Evolutionary conservation across 305 asterid genomes (phyloP).

Genomic region (Coffea humblotiana): DNA sequence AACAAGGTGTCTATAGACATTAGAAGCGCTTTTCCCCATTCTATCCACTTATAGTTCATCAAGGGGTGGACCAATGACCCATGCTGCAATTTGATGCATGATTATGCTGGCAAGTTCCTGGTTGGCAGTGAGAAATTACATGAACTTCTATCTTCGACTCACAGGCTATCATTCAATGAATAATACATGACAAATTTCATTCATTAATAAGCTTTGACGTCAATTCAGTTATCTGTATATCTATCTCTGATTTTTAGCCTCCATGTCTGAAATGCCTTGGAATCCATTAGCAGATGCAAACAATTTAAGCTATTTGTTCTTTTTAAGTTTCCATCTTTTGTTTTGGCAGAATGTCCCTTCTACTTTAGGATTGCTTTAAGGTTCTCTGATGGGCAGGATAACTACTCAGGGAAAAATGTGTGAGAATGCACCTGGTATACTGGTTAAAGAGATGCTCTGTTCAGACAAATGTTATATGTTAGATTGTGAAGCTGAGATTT

Average conservation of each 20-base stretch:
- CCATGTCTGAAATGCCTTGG: not conserved
- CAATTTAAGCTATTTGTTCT: conserved; percentile 9
- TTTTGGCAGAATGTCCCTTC: conserved; percentile 14
- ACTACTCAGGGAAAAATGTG: conserved; percentile 34
- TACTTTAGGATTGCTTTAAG: conserved; percentile 29
- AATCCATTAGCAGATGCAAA: not conserved
- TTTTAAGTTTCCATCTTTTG: conserved; percentile 14
- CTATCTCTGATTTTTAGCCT: not conserved
- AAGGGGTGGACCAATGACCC: not conserved
- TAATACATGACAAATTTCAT: not conserved
- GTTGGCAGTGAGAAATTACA: not conserved
- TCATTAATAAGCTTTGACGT: not conserved
- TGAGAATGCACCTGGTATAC: conserved; percentile 37
- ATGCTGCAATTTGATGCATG: not conserved
- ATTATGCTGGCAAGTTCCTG: not conserved
- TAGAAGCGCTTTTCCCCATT: not conserved
- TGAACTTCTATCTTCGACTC: not conserved
- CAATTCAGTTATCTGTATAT: not conserved
- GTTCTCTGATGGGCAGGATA: conserved; percentile 38
- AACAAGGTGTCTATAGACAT: not conserved
- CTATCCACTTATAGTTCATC: not conserved
- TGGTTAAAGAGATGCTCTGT: conserved; percentile 64
- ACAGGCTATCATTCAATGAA: not conserved
- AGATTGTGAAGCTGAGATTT: conserved; percentile 62
- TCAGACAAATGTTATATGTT: conserved; percentile 79